Evolutionary conservation across 2,329 filamentous ascomycete genomes (phyloP), one percentile per base, ranked within the genome.

Genomic region (Epichloe amarillans): DNA sequence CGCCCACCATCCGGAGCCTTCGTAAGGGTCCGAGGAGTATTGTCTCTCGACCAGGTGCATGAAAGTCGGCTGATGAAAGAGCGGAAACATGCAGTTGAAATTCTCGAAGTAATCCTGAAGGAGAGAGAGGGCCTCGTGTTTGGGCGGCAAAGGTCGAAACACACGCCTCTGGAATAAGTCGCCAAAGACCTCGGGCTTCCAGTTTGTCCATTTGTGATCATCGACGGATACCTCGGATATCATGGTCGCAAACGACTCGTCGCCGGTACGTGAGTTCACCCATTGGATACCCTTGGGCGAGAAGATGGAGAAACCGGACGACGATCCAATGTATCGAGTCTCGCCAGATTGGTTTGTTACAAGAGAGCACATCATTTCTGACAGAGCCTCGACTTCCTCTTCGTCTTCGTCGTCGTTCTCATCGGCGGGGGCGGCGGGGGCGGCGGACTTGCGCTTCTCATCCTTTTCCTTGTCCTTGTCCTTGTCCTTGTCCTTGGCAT

Each of bases 241-340:
- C 86, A 96, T 97, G 51, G 87, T 80, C 64, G 95, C 87, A 68
- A 98, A 98, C 0, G 89, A 94, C 21, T 77, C 82, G 63, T 98
- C 93, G n/a, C 93, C 93, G 2, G 90, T 97, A 72, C 94, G 96
- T 58, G 93, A 84, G 61, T 96, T 97, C 49, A 98, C 91, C 93
- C 93, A 98, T 66, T 95, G 86, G 50, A 98, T 95, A 43, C 93
- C 93, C 65, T 95, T 95, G 14, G 91, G 93, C 0, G 91, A 97
- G 71, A 98, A 97, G 60, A 98, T 98, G 50, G 91, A 97, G 68
- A 97, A 97, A 3, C 93, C 93, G 2, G 93, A 98, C 0, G 91
- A 97, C 0, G 90, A 96, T 90, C 88, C 93, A 58, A 97, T 95
- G 64, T 95, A 98, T 67, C 93, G 79, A 7, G 91, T 96, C 72